Conservation (phyloP, 352 stramenopile species). For the Pythium dissotocum region DNA sequence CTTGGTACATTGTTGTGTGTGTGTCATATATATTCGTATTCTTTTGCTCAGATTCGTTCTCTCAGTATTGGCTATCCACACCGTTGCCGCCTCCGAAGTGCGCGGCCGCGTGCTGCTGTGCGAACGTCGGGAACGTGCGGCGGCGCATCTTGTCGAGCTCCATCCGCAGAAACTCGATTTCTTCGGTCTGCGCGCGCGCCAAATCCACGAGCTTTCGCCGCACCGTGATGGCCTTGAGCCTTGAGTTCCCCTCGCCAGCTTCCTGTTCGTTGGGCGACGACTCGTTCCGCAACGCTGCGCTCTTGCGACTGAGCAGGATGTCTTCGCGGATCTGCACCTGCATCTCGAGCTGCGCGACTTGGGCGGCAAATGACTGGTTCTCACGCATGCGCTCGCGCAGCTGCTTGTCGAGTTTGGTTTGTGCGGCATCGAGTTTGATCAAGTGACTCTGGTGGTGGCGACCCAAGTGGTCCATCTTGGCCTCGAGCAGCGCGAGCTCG, state of each 20-base stretch:
- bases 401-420: conserved; percentile 54
- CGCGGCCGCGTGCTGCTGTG: conserved; percentile 44
- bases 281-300: conserved; percentile 39
- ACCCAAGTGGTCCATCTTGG: conserved; percentile 67
- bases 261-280: conserved; percentile 11
- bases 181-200: conserved; percentile 86
- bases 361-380: conserved; percentile 77
- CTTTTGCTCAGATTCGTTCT: background rate
- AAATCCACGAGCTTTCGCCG: conserved; percentile 90
- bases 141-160: conserved; percentile 91
- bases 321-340: conserved; percentile 89
- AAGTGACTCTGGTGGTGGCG: conserved; percentile 63
- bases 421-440: conserved; percentile 59
- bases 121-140: conserved; percentile 93
- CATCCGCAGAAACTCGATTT: conserved; percentile 88
- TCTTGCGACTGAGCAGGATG: conserved; percentile 79
- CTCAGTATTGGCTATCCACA: conserved; percentile 23
- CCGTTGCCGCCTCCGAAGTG: conserved; percentile 24
- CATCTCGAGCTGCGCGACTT: conserved; percentile 75
- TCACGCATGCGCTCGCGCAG: conserved; percentile 71
- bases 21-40: background rate
- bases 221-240: conserved; percentile 88
- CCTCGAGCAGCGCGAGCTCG: conserved; percentile 66
- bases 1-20: background rate
- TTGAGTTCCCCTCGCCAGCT: conserved; percentile 23